Conservation (phyloP, 768 basidiomycete genomes). For the Rhodotorula taiwanensis region DNA sequence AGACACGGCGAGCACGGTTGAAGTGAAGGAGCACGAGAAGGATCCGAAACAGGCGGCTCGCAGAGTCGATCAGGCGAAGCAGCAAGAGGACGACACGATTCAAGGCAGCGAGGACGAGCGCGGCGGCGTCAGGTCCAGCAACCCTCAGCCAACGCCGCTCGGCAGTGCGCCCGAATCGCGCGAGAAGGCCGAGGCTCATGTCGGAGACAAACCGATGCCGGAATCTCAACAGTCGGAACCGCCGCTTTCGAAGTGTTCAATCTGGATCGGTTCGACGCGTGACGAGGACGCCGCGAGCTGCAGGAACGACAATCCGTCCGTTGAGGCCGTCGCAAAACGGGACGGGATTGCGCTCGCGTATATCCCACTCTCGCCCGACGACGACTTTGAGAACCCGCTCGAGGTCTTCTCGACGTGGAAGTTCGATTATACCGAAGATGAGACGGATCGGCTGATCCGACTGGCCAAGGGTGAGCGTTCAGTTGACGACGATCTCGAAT, state of each 20-base stretch:
- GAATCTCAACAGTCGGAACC: not conserved
- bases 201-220: too few species aligned
- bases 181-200: not conserved
- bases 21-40: not conserved
- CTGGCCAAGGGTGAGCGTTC: slow-evolving; percentile 10
- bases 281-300: slow-evolving; percentile 1
- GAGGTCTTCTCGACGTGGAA: slow-evolving; percentile 26
- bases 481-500: not conserved
- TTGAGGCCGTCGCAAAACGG: slow-evolving; percentile 6
- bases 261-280: slow-evolving; percentile 31
- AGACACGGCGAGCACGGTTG: not conserved
- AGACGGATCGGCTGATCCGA: slow-evolving; percentile 19
- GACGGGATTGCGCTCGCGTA: slow-evolving; percentile 35
- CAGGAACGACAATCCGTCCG: slow-evolving; percentile 21
- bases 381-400: slow-evolving; percentile 16
- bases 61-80: slow-evolving; percentile 29
- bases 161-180: slow-evolving; percentile 21
- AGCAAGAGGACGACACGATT: slow-evolving; percentile 13
- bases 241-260: not conserved
- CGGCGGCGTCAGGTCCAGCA: slow-evolving; percentile 5
- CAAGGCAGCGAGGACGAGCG: not conserved
- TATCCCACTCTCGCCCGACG: slow-evolving; percentile 22
- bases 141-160: slow-evolving; percentile 22
- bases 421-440: slow-evolving; percentile 32
- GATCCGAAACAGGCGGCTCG: not conserved